phyloP scores from a whole-genome alignment of 1,139 yeast genomes.

The Scheffersomyces cryptocercus region DNA sequence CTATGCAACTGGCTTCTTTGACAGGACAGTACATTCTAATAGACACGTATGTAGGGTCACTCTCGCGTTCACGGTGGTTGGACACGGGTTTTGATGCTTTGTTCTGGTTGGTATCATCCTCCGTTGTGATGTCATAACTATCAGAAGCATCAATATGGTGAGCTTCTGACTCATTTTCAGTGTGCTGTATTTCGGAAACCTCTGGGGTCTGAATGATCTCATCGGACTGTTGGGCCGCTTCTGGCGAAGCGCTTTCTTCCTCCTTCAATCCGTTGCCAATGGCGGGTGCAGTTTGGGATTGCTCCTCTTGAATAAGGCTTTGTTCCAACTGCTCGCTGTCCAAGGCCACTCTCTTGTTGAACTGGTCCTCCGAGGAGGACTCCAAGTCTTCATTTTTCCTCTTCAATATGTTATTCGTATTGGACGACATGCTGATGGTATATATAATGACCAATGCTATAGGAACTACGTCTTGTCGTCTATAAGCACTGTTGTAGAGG shows the following conservation, averaged over 20 bases:
- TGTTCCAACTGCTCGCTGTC: constrained; percentile 52
- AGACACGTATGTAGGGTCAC: constrained; percentile 61
- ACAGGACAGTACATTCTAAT: constrained; percentile 75
- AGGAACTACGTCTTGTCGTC: too few species aligned
- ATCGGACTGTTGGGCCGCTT: constrained; percentile 1
- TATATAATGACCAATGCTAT: too few species aligned
- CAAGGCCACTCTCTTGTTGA: constrained; percentile 67
- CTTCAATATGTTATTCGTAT: constrained; percentile 47
- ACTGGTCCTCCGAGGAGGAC: constrained; percentile 29
- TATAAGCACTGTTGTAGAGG: too few species aligned
- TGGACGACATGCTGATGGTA: constrained; percentile 17
- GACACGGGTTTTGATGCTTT: constrained; percentile 21
- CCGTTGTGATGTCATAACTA: not conserved
- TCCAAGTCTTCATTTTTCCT: constrained; percentile 67
- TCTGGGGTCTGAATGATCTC: not conserved
- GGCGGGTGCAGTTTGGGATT: constrained; percentile 45
- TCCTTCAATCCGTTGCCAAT: constrained; percentile 16
- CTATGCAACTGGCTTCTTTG: constrained; percentile 74
- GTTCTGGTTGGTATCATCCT: constrained; percentile 1
- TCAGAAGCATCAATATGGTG: not conserved
- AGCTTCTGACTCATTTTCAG: not conserved
- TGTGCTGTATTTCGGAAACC: constrained; percentile 1
- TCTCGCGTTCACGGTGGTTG: constrained; percentile 38
- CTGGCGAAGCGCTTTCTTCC: constrained; percentile 8
- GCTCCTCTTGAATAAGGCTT: constrained; percentile 37